Conservation (phyloP, 2,329 filamentous ascomycete species). For the Fusarium sp. region DNA sequence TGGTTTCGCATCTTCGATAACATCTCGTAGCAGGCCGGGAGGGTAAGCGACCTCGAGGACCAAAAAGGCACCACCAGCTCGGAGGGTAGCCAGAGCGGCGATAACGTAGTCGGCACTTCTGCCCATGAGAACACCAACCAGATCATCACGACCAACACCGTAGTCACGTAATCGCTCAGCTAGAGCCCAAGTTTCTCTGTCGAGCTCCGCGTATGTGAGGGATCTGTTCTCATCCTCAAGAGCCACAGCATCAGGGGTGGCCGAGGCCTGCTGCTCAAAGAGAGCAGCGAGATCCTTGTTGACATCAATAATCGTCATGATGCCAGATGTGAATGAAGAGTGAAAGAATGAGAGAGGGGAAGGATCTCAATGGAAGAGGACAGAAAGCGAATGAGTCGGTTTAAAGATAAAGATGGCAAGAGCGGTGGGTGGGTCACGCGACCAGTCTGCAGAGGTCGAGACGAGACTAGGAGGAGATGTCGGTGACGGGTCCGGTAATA, state of each 20-base stretch:
- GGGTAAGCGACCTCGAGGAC: conserved; percentile 85
- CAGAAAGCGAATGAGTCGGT: conserved; percentile 11
- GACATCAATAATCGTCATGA: conserved; percentile 75
- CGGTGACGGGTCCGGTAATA: conserved; percentile 39
- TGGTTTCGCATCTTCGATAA: conserved; percentile 79
- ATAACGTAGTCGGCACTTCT: conserved; percentile 84
- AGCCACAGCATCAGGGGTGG: conserved; percentile 75
- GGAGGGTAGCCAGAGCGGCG: conserved; percentile 79
- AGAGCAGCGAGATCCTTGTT: conserved; percentile 78
- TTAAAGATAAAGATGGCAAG: conserved; percentile 18
- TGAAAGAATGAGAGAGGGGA: not conserved
- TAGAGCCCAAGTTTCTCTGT: conserved; percentile 73
- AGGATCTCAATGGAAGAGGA: conserved; percentile 1
- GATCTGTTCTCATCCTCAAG: conserved; percentile 75
- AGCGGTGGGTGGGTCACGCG: conserved; percentile 46
- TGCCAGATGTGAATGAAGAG: conserved; percentile 17
- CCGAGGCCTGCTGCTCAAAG: conserved; percentile 74
- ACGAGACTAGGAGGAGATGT: conserved; percentile 29
- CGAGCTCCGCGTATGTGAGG: conserved; percentile 79
- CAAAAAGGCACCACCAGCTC: conserved; percentile 82
- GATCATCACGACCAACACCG: conserved; percentile 77
- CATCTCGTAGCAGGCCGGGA: conserved; percentile 76
- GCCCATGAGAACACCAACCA: conserved; percentile 80
- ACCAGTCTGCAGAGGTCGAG: conserved; percentile 28
- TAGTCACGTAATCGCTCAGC: conserved; percentile 71